Evolutionary conservation across 2,329 filamentous ascomycete genomes (phyloP), one percentile per base, ranked within the genome.

Genomic region (Fusarium sublunatum): DNA sequence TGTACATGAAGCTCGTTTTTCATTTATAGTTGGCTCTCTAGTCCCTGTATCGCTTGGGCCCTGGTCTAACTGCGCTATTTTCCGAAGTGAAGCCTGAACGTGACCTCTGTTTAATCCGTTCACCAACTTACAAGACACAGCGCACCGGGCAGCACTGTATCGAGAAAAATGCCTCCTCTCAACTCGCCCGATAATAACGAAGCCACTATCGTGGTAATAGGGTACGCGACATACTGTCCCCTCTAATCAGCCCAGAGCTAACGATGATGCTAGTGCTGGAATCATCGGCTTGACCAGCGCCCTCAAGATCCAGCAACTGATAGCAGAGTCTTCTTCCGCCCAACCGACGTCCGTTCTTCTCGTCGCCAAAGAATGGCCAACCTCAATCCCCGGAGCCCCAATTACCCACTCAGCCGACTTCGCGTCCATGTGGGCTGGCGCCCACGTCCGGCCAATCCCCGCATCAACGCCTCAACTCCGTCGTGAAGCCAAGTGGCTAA

Each of bases 381-480:
- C 62, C 7, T 74, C 72, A 13, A 73, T 75, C 2, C 73, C 74
- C 1, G 74, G 74, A 0, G 70, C 71, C 0, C 71, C 74, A 0
- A 49, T 61, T 2, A 10, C 43, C 2, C 73, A 74, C 49, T 77
- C 75, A 0, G 61, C 67, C 22, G 69, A 86, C 74, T 86, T 81
- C 69, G 82, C 84, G 12, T 86, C 84, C 28, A 83, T 83, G 47
- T 86, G 83, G 83, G 84, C 79, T 32, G 84, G 84, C 10, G 83
- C 84, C 3, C 83, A 86, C 67, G 83, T 85, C 62, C 78, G 83
- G 36, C 83, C 79, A 66, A 80, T 85, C 31, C 80, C 80, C 2
- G 73, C 69, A 2, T 69, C 69, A 7, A 75, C 73, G 6, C 62
- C 73, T 2, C 75, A 77, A 41, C 53, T 76, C 2, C 62, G 45